phyloP scores from a whole-genome alignment of 176 grass and related monocot genomes.

The bread wheat (Triticum aestivum) region DNA sequence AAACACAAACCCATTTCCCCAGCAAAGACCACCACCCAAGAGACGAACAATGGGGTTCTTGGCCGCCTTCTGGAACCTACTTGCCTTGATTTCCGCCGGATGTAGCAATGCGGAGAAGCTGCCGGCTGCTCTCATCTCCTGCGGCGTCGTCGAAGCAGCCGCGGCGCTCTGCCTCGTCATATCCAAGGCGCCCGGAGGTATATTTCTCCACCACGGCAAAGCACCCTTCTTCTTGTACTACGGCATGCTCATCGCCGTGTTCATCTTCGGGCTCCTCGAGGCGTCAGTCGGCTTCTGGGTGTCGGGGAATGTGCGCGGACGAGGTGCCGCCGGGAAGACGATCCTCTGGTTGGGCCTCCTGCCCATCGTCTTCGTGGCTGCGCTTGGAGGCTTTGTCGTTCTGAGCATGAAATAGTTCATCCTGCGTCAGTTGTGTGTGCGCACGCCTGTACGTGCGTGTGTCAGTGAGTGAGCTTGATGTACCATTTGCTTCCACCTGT shows the following conservation, averaged over 20 bases:
- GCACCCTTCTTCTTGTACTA: constrained; percentile 8
- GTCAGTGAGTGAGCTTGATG: no score
- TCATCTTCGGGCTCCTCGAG: neutral
- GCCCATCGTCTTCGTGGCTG: neutral
- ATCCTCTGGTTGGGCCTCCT: neutral
- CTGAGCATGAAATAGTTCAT: neutral
- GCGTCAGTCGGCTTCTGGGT: neutral
- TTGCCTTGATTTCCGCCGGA: neutral
- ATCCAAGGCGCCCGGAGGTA: neutral
- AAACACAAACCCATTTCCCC: neutral
- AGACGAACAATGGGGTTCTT: neutral
- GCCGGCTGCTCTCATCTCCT: neutral
- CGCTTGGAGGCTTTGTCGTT: neutral
- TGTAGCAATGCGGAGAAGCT: neutral
- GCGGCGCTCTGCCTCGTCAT: neutral
- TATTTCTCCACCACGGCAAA: constrained; percentile 11
- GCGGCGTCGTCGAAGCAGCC: neutral
- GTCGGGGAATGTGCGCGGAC: neutral
- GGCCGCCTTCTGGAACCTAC: neutral
- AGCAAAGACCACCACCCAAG: neutral
- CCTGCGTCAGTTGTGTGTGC: no score
- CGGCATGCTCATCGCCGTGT: neutral
- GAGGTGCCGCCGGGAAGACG: neutral
- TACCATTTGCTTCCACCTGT: no score
- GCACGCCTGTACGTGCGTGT: no score